Conservation (phyloP, 371 early-diverging fungal species). For the Mucor plumbeus region DNA sequence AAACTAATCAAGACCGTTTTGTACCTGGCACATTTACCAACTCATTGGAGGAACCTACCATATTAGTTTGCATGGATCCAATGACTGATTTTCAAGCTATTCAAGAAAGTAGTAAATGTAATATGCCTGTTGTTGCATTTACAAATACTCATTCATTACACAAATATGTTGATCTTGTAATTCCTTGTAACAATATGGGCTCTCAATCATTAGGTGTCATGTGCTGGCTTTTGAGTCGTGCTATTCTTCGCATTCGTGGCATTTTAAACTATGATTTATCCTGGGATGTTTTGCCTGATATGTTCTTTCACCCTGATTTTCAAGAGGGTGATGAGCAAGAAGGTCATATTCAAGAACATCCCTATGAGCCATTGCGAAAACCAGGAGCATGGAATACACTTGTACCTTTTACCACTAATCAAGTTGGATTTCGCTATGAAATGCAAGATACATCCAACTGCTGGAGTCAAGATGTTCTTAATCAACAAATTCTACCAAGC, state of each 20-base stretch:
- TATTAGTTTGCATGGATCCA: conserved; percentile 98
- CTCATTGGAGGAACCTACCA: conserved; percentile 98
- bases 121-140: conserved; percentile 99
- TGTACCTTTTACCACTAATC: not conserved
- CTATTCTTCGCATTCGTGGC: conserved; percentile 98
- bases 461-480: not conserved
- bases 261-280: conserved; percentile 78
- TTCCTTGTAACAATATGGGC: conserved; percentile 99
- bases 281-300: conserved; percentile 97
- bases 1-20: conserved; percentile 99
- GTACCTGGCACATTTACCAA: conserved; percentile 99
- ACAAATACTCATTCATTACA: conserved; percentile 97
- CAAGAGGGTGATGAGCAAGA: conserved; percentile 69
- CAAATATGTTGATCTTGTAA: conserved; percentile 97
- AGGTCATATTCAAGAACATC: not conserved
- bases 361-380: not conserved
- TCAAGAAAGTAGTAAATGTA: conserved; percentile 98
- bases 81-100: conserved; percentile 98
- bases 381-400: not conserved
- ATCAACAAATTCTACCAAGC: not conserved
- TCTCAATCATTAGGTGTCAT: conserved; percentile 98
- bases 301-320: conserved; percentile 98
- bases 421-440: not conserved
- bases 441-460: too few species aligned
- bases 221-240: conserved; percentile 97